Percentiles rank a stretch among this genome's conserved stretches.
Evolutionary conservation across 78 protist species (phyloP).

Genomic region (Speleostelium caveatum): DNA sequence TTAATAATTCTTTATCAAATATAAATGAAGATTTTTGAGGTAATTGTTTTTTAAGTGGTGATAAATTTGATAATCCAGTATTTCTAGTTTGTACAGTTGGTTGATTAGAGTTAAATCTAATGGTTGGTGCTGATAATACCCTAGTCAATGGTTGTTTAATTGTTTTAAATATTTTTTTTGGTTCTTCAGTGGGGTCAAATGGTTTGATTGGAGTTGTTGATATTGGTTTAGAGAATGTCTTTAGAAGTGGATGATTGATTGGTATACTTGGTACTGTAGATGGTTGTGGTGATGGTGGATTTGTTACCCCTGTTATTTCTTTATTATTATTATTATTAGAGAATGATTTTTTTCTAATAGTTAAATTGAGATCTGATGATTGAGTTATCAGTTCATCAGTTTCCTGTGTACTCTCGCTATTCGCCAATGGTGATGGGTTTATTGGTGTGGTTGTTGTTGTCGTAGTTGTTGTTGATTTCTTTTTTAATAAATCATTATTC

Average conservation of each 20-base stretch:
- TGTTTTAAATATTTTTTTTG: conserved; percentile 30
- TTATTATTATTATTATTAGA: neutral
- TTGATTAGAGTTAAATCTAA: neutral
- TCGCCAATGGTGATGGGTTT: no score
- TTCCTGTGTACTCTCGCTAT: conserved; percentile 11
- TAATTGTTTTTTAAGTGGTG: neutral
- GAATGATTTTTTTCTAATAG: neutral
- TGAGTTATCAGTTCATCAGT: conserved; percentile 17
- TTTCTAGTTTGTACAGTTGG: neutral
- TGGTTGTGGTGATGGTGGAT: neutral
- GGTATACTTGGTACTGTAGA: neutral
- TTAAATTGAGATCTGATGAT: neutral
- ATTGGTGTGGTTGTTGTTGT: no score
- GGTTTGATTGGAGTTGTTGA: conserved; percentile 1
- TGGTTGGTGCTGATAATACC: conserved; percentile 42
- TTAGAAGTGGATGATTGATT: neutral
- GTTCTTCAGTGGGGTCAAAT: no score
- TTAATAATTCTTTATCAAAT: neutral
- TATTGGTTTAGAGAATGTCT: neutral
- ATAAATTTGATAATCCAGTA: neutral
- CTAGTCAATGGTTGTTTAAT: conserved; percentile 45
- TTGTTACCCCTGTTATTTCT: neutral
- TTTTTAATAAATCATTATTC: conserved; percentile 24
- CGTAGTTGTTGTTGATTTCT: conserved; percentile 7
- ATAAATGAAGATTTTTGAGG: neutral